These are phyloP conservation scores for Aspergillus awamori DNA, from an alignment of 2,329 filamentous ascomycete species.

Conservation along the genomic window DNA sequence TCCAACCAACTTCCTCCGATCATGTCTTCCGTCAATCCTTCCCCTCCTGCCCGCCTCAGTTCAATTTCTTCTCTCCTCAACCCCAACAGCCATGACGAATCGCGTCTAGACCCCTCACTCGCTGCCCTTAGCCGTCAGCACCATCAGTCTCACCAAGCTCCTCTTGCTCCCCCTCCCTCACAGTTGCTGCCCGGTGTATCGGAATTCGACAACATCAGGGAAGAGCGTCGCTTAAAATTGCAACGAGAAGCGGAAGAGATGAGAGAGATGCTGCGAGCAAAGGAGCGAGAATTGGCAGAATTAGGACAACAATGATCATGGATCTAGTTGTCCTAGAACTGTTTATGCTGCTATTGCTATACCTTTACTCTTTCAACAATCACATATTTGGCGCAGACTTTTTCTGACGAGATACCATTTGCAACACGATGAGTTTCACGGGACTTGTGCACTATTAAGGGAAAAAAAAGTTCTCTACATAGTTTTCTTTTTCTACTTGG, in stretches of 20 bases:
- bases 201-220: slow-evolving; percentile 58
- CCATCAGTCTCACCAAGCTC: slow-evolving; percentile 31
- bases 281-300: slow-evolving; percentile 71
- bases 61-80: slow-evolving; percentile 79
- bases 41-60: slow-evolving; percentile 64
- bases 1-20: slow-evolving; percentile 45
- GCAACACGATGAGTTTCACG: slow-evolving; percentile 17
- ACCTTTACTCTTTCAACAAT: slow-evolving; percentile 14
- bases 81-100: slow-evolving; percentile 36
- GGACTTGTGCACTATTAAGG: slow-evolving; percentile 17
- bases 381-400: slow-evolving; percentile 23
- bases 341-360: neutral
- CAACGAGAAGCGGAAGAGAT: slow-evolving; percentile 75
- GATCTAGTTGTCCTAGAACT: slow-evolving; percentile 13
- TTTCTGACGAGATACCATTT: slow-evolving; percentile 27
- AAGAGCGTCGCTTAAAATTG: slow-evolving; percentile 66
- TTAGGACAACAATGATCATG: slow-evolving; percentile 38
- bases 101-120: slow-evolving; percentile 47
- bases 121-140: slow-evolving; percentile 35
- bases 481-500: slow-evolving; percentile 11
- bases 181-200: slow-evolving; percentile 38
- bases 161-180: slow-evolving; percentile 24
- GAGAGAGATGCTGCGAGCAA: slow-evolving; percentile 70
- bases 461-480: slow-evolving; percentile 17
- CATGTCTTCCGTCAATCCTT: slow-evolving; percentile 38